These are phyloP conservation scores for Ulvella scutata DNA, from an alignment of 139 green algal species.

Conservation along the genomic window DNA sequence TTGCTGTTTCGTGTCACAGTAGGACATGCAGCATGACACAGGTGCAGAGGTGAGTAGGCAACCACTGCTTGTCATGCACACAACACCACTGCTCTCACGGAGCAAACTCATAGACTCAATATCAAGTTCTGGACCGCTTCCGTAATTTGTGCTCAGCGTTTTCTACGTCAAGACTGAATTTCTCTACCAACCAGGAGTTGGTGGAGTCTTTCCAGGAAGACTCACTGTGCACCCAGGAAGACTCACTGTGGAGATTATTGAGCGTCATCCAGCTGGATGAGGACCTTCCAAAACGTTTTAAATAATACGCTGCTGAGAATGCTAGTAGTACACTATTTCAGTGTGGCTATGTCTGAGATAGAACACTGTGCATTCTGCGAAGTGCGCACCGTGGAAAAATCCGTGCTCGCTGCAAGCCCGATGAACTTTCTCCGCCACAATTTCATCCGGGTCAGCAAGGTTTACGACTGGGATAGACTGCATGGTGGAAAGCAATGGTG, in stretches of 20 bases:
- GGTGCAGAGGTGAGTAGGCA: background rate
- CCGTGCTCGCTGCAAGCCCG: conserved; percentile 7
- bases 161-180: too few species aligned
- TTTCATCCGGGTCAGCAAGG: background rate
- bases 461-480: background rate
- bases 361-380: background rate
- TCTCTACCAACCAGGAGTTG: too few species aligned
- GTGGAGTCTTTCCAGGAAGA: too few species aligned
- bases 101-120: background rate
- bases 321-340: background rate
- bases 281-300: background rate
- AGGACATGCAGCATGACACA: background rate
- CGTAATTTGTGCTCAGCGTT: background rate
- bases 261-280: background rate
- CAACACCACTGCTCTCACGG: background rate
- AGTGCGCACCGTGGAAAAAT: conserved; percentile 14
- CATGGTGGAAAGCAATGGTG: too few species aligned
- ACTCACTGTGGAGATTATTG: too few species aligned
- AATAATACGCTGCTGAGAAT: background rate
- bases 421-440: background rate
- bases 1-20: background rate
- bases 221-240: too few species aligned
- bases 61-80: background rate
- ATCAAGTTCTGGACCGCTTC: background rate
- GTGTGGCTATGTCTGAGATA: background rate